Conservation (phyloP, 768 basidiomycete genomes). For the Hypholoma fasciculare region DNA sequence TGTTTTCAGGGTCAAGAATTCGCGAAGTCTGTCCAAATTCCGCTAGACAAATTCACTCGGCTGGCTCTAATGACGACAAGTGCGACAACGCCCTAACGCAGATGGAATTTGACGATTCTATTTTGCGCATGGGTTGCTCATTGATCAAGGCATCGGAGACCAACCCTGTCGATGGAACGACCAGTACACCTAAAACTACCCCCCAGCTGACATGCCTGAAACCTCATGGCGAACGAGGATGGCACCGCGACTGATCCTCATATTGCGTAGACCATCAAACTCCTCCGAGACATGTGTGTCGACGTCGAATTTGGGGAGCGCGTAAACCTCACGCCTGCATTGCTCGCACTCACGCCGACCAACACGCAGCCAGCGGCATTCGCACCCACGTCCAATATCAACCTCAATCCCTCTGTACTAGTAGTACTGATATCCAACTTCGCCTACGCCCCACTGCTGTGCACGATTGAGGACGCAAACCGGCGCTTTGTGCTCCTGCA, state of each 20-base stretch:
- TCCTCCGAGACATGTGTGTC: constrained; percentile 62
- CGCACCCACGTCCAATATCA: constrained; percentile 60
- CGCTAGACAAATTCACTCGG: constrained; percentile 77
- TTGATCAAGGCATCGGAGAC: constrained; percentile 64
- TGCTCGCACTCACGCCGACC: not conserved
- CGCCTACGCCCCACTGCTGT: constrained; percentile 70
- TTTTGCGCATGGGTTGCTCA: constrained; percentile 68
- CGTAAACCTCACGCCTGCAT: constrained; percentile 22
- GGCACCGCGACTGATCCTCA: constrained; percentile 44
- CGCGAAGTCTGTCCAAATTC: constrained; percentile 76
- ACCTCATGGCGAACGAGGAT: constrained; percentile 29
- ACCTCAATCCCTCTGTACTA: constrained; percentile 82
- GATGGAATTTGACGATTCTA: constrained; percentile 66
- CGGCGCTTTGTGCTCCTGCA: constrained; percentile 62
- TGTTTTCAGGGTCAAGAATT: constrained; percentile 67
- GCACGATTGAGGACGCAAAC: constrained; percentile 54
- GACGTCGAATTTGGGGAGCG: constrained; percentile 67
- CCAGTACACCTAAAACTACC: constrained; percentile 46
- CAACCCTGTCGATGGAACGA: constrained; percentile 47
- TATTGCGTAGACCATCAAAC: constrained; percentile 57
- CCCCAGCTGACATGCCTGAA: constrained; percentile 73
- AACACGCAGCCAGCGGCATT: constrained; percentile 18
- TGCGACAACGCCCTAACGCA: constrained; percentile 50
- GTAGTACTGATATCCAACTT: constrained; percentile 85
- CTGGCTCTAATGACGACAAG: constrained; percentile 51